Base-by-base conservation (phyloP, 441 rosid species). In the Aquilaria agallochum region DNA sequence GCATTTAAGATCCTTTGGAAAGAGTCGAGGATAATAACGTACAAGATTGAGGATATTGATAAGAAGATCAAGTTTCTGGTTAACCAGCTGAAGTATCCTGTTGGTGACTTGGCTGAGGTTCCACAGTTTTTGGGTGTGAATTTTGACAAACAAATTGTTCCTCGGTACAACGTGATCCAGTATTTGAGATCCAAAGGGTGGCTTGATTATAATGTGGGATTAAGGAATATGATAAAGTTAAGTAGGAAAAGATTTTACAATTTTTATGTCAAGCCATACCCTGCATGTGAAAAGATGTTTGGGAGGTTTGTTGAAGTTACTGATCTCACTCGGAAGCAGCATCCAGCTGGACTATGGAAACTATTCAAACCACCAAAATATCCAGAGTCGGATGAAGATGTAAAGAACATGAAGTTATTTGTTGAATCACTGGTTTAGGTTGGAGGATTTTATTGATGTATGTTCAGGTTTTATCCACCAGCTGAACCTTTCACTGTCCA, bases 251-350 rank as follows among this genome's bases (percentile, higher is more conserved):
- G 84, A 62, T 89, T 91, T 68, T 85, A 89, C 58, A 91, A 89
- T 70, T 49, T 83, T 5, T 86, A 85, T 62, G 94, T 88, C 58
- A 91, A 86, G 80, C 97, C 97, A 30, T 88, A 86, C 67, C 92
- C 94, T 8, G 97, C 82, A 59, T 91, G 97, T 6, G 85, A 79
- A 62, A 86, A 78, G 72, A 74, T 91, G 63, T 87, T 70, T 31
- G 86, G 82, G 12, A 85, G 89, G 72, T 76, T 72, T 76, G 77
- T 71, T 7, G 83, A 70, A 56, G 80, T 70, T 65, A 70, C 47
- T 2, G 40, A 56, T 67, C 73, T 46, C 15, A 67, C 74, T 52
- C 58, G 62, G 9, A 36, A 36, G 42, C 71, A 51, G 50, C 94
- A 82, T 80, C 81, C 85, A 0, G 68, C 52, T 54, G 94, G 95